These are phyloP conservation scores for Blattamonas nauphoetae DNA, from an alignment of 78 protist species.

Conservation along the genomic window DNA sequence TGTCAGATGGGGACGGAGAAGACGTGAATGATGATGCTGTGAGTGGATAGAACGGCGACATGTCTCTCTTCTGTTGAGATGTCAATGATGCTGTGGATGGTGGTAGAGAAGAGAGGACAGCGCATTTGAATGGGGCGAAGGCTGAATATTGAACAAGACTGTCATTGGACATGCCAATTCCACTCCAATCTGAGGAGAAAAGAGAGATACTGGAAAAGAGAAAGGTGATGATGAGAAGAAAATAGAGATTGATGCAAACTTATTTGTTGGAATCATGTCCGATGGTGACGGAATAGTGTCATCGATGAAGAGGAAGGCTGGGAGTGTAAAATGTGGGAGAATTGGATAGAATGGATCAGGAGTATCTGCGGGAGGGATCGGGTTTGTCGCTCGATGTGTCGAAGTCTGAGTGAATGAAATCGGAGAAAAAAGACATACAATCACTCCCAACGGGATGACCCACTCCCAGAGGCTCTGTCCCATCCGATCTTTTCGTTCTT, in stretches of 20 bases:
- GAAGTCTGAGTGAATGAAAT: neutral
- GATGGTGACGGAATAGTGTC: neutral
- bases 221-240: neutral
- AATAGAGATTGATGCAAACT: neutral
- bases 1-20: neutral
- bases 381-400: neutral
- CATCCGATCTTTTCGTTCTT: no score
- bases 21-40: neutral
- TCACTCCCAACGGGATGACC: neutral
- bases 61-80: no score
- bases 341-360: neutral
- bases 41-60: no score
- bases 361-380: neutral
- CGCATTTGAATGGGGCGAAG: neutral
- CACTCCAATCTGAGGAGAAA: neutral
- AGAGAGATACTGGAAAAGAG: neutral
- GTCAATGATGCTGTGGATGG: no score
- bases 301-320: neutral
- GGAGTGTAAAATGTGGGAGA: neutral
- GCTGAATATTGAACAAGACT: neutral
- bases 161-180: neutral
- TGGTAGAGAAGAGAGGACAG: neutral
- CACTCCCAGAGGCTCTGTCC: neutral
- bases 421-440: neutral
- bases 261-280: neutral